Evolutionary conservation across 768 basidiomycete species (phyloP).

Genomic region (Mrakia blollopis): DNA sequence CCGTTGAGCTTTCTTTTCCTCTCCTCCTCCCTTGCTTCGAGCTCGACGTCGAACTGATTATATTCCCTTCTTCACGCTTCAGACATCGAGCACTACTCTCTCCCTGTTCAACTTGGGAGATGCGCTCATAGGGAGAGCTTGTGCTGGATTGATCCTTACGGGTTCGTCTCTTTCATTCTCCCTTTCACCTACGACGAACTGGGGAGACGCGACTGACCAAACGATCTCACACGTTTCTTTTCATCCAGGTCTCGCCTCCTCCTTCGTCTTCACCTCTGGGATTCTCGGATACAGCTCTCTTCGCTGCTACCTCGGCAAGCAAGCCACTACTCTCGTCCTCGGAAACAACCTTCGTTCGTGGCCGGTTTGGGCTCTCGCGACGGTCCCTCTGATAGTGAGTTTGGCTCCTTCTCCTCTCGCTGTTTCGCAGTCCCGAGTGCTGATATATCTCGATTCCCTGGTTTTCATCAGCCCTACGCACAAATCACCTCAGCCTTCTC

Average conservation of each 20-base stretch:
- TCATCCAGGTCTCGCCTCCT: slow-evolving; percentile 4
- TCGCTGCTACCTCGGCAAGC: slow-evolving; percentile 3
- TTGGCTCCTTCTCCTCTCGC: not conserved
- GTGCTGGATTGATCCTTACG: not conserved
- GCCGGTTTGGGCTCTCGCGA: slow-evolving; percentile 11
- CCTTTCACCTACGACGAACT: no score
- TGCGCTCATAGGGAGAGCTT: not conserved
- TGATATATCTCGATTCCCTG: no score
- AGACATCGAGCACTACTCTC: not conserved
- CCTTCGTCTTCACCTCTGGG: slow-evolving; percentile 6
- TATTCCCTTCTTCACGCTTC: not conserved
- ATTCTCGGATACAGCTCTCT: slow-evolving; percentile 12
- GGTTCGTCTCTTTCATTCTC: not conserved
- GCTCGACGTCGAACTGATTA: not conserved
- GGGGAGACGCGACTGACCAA: not conserved
- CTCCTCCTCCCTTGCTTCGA: not conserved
- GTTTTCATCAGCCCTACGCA: slow-evolving; percentile 13
- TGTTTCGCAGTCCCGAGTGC: no score
- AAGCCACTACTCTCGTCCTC: not conserved
- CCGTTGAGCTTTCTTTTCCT: not conserved
- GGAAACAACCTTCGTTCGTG: not conserved
- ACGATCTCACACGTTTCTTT: no score
- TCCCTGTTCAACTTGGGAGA: not conserved
- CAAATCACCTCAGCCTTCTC: slow-evolving; percentile 5
- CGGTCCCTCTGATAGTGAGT: not conserved